Base-by-base conservation (phyloP, 495 filamentous ascomycete species). In the Jackrogersella multiformis region DNA sequence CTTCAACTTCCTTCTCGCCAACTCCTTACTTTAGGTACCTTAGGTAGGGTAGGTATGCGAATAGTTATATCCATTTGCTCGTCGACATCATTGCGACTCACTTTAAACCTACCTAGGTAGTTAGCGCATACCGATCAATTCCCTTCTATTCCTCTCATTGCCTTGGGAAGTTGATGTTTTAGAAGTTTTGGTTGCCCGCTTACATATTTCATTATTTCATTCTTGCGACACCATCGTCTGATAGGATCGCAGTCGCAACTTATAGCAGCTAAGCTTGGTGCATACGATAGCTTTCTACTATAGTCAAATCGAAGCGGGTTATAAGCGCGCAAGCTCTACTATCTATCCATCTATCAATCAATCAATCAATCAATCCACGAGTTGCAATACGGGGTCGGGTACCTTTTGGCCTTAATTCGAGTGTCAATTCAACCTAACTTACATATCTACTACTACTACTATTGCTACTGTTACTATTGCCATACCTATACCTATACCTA, bases 1-100 rank as follows among this genome's bases (percentile, higher is more conserved):
- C 35, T 48, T 60, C 41, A 58, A 52, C 53, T 65, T 70, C 41
- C 52, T 46, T 53, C 64, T 52, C 46, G 48, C 23, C 36, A 59
- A 38, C 28, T 30, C 13, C 15, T 30, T 18, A n/a, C n/a, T n/a
- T n/a, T n/a, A n/a, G n/a, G n/a, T n/a, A n/a, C n/a, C n/a, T n/a
- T n/a, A n/a, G n/a, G n/a, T n/a, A n/a, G n/a, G n/a, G n/a, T n/a
- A n/a, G n/a, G n/a, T 35, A 44, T 20, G 30, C 5, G 20, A 59
- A 30, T 51, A 9, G 24, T 26, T 42, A 28, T 42, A 28, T 51
- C 42, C 54, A 45, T 28, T 30, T 21, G 26, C 16, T 32, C 12
- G 15, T 15, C 28, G 16, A 56, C 39, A 36, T 46, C 20, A 44
- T 48, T 45, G 48, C 59, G 36, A n/a, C n/a, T n/a, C n/a, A n/a